A percentile compares a stretch with the other conserved stretches of the same genome.
Conservation (phyloP, 768 basidiomycete species). For the Xanthoconium stramineum region DNA sequence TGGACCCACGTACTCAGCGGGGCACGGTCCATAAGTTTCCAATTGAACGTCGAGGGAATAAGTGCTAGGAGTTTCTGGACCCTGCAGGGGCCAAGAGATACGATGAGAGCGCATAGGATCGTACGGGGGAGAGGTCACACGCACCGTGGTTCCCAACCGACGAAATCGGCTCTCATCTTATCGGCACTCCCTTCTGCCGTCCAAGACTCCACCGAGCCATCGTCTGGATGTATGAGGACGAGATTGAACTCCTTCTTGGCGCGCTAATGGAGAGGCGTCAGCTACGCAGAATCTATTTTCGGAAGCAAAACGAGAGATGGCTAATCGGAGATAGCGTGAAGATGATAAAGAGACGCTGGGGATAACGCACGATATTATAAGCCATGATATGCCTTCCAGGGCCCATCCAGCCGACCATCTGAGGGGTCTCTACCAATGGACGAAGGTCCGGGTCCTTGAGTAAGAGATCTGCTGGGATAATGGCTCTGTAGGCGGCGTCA, state of each 20-base stretch:
- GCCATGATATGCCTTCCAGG: conserved; percentile 45
- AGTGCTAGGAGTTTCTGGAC: conserved; percentile 44
- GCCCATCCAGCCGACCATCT: conserved; percentile 62
- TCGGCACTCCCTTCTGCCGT: conserved; percentile 39
- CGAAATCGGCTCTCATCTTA: conserved; percentile 47
- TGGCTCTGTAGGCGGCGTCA: conserved; percentile 60
- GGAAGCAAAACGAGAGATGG: too few species aligned
- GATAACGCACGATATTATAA: conserved; percentile 43
- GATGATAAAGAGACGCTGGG: background rate
- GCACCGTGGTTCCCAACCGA: conserved; percentile 48
- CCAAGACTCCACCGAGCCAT: conserved; percentile 43
- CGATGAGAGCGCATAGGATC: conserved; percentile 1
- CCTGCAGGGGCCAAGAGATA: conserved; percentile 18
- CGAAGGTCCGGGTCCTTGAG: conserved; percentile 50
- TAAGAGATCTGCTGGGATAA: conserved; percentile 44
- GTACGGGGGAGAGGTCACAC: conserved; percentile 5
- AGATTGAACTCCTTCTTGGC: conserved; percentile 43
- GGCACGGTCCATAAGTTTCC: conserved; percentile 46
- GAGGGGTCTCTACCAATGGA: conserved; percentile 46
- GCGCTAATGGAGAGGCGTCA: conserved; percentile 18
- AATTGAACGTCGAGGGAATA: conserved; percentile 45
- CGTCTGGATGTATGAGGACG: conserved; percentile 42
- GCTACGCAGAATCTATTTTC: background rate
- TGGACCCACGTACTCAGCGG: conserved; percentile 52
- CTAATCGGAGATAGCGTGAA: background rate